A percentile compares a stretch with the other conserved stretches of the same genome.
phyloP scores from a whole-genome alignment of 2,329 filamentous ascomycete genomes.

The Verticillium dahliae region DNA sequence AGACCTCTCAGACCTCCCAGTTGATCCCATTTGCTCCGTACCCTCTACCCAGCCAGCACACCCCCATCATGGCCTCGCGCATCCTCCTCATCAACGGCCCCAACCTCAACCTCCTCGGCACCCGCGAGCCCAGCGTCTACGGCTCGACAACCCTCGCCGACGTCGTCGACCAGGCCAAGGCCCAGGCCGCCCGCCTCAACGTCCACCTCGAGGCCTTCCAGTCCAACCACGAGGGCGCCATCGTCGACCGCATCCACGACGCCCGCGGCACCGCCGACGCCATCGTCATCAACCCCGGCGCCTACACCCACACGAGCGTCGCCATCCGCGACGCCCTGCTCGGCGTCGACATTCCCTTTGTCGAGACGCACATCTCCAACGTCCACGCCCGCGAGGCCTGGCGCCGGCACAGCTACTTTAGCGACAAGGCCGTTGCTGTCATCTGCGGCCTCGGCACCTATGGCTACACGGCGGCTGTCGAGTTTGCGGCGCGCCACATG shows the following conservation, averaged over 20 bases:
- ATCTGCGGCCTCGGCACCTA: slow-evolving; percentile 62
- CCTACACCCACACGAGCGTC: slow-evolving; percentile 69
- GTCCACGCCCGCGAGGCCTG: slow-evolving; percentile 66
- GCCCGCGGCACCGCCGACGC: slow-evolving; percentile 53
- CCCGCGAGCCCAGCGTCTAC: slow-evolving; percentile 67
- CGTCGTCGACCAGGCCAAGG: slow-evolving; percentile 42
- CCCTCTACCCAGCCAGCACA: background rate
- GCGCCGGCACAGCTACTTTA: slow-evolving; percentile 65
- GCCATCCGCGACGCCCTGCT: slow-evolving; percentile 68
- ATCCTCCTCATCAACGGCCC: slow-evolving; percentile 77
- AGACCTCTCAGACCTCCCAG: too few species aligned
- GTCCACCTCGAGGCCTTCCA: slow-evolving; percentile 48
- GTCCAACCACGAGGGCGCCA: slow-evolving; percentile 71
- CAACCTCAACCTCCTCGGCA: slow-evolving; percentile 75
- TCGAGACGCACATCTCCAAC: slow-evolving; percentile 74
- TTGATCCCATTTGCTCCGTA: too few species aligned
- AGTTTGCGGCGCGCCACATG: slow-evolving; percentile 42
- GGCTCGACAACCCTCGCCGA: slow-evolving; percentile 62
- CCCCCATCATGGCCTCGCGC: slow-evolving; percentile 24
- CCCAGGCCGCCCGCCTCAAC: slow-evolving; percentile 42
- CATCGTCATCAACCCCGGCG: slow-evolving; percentile 71
- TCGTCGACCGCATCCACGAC: slow-evolving; percentile 67
- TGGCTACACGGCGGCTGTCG: slow-evolving; percentile 56
- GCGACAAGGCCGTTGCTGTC: slow-evolving; percentile 68
- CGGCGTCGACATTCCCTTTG: slow-evolving; percentile 63